Conservation (phyloP, 2,329 filamentous ascomycete species). For the Neopestalotiopsis rosae region DNA sequence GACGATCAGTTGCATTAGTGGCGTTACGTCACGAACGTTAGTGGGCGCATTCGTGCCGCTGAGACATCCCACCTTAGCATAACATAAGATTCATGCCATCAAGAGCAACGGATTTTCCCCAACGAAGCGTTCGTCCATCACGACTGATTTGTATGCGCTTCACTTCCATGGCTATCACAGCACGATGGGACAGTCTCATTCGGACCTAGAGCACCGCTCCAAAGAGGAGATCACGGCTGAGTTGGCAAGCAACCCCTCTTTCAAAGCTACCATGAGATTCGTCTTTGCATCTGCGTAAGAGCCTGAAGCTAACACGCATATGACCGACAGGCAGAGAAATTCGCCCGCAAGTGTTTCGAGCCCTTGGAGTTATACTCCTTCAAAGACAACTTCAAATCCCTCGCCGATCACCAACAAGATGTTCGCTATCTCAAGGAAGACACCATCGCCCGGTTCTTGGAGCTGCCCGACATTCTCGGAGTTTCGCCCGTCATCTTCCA, state of each 20-base stretch:
- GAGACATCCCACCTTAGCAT: conserved; percentile 4
- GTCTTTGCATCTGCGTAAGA: conserved; percentile 9
- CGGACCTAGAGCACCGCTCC: conserved; percentile 52
- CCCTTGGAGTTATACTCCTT: conserved; percentile 75
- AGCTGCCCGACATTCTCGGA: conserved; percentile 72
- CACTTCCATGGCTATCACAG: background rate
- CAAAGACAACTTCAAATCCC: conserved; percentile 73
- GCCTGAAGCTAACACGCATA: background rate
- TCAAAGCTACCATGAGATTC: background rate
- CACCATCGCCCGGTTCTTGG: conserved; percentile 73
- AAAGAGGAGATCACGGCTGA: conserved; percentile 57
- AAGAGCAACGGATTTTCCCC: background rate
- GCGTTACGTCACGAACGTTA: conserved; percentile 11
- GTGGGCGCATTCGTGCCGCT: background rate
- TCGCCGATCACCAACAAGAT: conserved; percentile 68
- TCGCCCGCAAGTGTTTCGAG: conserved; percentile 74
- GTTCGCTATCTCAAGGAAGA: conserved; percentile 73
- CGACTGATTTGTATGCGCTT: background rate
- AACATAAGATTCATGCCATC: background rate
- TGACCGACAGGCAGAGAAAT: conserved; percentile 59
- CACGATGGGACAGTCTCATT: conserved; percentile 58
- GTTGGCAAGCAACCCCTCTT: conserved; percentile 46
- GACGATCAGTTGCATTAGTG: conserved; percentile 3
- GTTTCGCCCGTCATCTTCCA: conserved; percentile 74
- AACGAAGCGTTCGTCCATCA: background rate